These are phyloP conservation scores for Lentinula lateritia DNA, from an alignment of 768 basidiomycete species.

Conservation along the genomic window DNA sequence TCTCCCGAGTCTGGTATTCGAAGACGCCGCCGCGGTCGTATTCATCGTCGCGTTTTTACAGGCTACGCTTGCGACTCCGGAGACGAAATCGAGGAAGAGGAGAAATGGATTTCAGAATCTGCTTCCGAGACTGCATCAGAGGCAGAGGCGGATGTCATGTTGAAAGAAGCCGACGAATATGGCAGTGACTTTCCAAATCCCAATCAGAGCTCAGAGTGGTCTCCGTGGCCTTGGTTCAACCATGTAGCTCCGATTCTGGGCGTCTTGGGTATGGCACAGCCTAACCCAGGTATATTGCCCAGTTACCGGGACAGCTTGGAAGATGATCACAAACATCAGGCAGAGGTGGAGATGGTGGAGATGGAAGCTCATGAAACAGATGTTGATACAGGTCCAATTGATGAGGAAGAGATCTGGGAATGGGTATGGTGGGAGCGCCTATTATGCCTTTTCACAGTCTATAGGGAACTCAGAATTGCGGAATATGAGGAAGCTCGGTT, in stretches of 20 bases:
- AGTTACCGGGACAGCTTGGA: neutral
- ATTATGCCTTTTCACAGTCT: constrained; percentile 50
- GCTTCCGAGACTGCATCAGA: constrained; percentile 15
- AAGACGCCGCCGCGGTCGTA: constrained; percentile 16
- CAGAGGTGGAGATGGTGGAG: constrained; percentile 11
- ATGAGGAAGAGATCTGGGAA: neutral
- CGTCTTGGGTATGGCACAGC: neutral
- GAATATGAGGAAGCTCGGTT: neutral
- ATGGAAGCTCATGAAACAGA: constrained; percentile 11
- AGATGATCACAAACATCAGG: neutral
- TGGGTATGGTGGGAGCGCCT: constrained; percentile 33
- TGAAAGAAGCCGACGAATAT: neutral
- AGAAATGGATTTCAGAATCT: constrained; percentile 2
- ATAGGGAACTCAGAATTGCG: constrained; percentile 45
- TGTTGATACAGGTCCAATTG: neutral
- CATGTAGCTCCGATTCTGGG: neutral
- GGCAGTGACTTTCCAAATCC: neutral
- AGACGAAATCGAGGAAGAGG: constrained; percentile 8
- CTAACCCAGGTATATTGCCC: neutral
- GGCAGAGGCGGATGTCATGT: constrained; percentile 7
- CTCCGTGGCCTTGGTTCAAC: neutral
- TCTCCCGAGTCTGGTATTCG: neutral
- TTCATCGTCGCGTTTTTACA: constrained; percentile 20
- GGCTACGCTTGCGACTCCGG: constrained; percentile 41
- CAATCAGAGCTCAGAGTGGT: neutral